Evolutionary conservation across 306 rosid genomes (phyloP), one percentile per base, ranked within the genome.

Genomic region (Gynostemma pentaphyllum): DNA sequence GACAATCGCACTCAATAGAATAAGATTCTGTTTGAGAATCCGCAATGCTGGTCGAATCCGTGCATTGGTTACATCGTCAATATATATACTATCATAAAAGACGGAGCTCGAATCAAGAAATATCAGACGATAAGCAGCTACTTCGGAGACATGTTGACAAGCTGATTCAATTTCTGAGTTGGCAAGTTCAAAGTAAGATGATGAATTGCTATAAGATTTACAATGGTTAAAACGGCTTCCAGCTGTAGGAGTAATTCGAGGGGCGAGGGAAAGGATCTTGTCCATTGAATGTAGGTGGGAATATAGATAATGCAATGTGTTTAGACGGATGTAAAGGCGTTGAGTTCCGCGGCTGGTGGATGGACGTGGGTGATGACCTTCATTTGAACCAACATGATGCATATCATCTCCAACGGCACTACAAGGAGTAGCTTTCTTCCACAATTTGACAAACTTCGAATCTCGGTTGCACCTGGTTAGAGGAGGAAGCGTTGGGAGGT

Each of bases 301-400:
- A 11, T 74, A 81, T 53, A 92, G 76, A 50, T 78, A 75, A 49
- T 86, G 88, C 50, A 92, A 70, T 28, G 99, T 86, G 83, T 92
- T 92, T 74, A 92, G 90, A 10, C 99, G 95, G 64, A 88, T 62
- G 68, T 92, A 92, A 1, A 92, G 88, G 60, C 99, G 96, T 34
- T 92, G 99, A 0, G 99, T 88, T 34, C 96, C 99, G 15, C 99
- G 80, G 78, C 95, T 92, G 0, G 99, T 92, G 7, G 90, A 85
- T 6, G 92, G 94, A 9, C 84, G 78, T 6, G 94, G 84, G 74
- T 85, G 75, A 50, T 84, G 72, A 12, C 85, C 87, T 21, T 91
- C 96, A 39, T 70, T 67, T 46, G 72, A 10, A 66, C 76, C 85
- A 10, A 45, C 37, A 19, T 62, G 78, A 52, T 74, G 68, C 15